A percentile compares a stretch with the other conserved stretches of the same genome.
Conservation (phyloP, 2,329 filamentous ascomycete species). For the Hypocreales sp. region DNA sequence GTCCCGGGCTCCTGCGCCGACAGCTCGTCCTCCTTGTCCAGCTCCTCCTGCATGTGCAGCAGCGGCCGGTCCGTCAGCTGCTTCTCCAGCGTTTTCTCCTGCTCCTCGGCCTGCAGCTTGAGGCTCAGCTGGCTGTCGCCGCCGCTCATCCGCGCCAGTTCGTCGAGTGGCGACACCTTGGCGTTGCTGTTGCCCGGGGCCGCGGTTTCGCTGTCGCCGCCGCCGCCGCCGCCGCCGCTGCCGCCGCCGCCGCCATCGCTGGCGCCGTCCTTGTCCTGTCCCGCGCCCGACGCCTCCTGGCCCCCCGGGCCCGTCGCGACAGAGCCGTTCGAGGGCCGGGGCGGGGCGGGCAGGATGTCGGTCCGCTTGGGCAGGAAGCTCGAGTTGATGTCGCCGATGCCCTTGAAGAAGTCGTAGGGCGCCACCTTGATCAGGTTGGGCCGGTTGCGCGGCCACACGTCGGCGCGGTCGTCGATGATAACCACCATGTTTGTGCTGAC, state of each 20-base stretch:
- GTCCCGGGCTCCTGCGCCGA: slow-evolving; percentile 11
- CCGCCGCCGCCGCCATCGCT: slow-evolving; percentile 1
- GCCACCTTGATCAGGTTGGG: slow-evolving; percentile 88
- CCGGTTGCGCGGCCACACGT: slow-evolving; percentile 86
- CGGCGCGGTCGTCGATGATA: slow-evolving; percentile 92
- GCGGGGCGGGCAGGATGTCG: slow-evolving; percentile 26
- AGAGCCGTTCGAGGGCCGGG: slow-evolving; percentile 4
- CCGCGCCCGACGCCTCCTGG: background rate
- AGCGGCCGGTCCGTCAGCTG: slow-evolving; percentile 82
- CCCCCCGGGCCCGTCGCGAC: slow-evolving; percentile 1
- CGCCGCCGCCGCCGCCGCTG: slow-evolving; percentile 22
- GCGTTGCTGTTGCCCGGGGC: slow-evolving; percentile 15
- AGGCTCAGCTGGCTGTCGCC: slow-evolving; percentile 52
- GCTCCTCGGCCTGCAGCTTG: slow-evolving; percentile 65
- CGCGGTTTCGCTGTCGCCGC: too few relatives aligned
- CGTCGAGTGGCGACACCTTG: slow-evolving; percentile 43
- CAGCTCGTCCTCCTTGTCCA: slow-evolving; percentile 59
- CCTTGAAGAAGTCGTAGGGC: slow-evolving; percentile 95
- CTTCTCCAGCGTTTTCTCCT: slow-evolving; percentile 74
- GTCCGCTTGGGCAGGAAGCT: slow-evolving; percentile 78
- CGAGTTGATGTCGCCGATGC: slow-evolving; percentile 96
- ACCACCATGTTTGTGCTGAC: slow-evolving; percentile 98
- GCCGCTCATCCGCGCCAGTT: slow-evolving; percentile 61
- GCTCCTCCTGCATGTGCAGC: slow-evolving; percentile 78
- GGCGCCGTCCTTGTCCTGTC: background rate